Base-by-base conservation (phyloP, 2,329 filamentous ascomycete genomes). In the Venturia aucupariae region DNA sequence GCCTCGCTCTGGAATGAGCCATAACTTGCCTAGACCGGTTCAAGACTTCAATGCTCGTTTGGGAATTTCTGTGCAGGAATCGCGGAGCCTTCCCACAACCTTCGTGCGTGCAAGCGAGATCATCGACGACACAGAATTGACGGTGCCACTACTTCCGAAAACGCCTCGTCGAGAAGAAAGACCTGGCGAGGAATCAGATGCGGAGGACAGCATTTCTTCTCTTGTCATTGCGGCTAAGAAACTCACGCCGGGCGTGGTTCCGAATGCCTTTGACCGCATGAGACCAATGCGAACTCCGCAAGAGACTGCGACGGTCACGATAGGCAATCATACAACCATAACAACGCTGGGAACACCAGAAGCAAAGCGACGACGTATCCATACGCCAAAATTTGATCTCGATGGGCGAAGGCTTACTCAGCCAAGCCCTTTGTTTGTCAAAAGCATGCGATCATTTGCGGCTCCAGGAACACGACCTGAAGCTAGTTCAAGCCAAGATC, bases 281-380 rank as follows among this genome's bases (percentile, higher is more conserved):
- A 80, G 85, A 19, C 80, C 82, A 0, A 88, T 85, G 71, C 82
- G 88, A 41, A 77, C 82, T 1, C 81, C 83, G 1, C 76, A 81
- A 35, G 86, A 90, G 69, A 77, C 87, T 62, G 89, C 89, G 24
- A 90, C 88, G 1, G 89, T 93, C 60, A 92, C 88, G 0, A 84
- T 93, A 63, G 90, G 89, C 1, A 81, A 86, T 67, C 82, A 81
- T 57, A 90, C 86, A 0, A 81, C 86, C 5, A 87, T 84, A 0
- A 86, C 86, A 24, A 81, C 85, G 39, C 81, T 91, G 68, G 87
- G 88, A 1, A 82, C 79, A 61, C 78, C 82, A 61, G 83, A 84
- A 67, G 30, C 55, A 32, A 65, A 65, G 46, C 39, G 60, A 46
- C 57, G 64, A n/a, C 57, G 60, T 30, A 57, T 57, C 4, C 24